phyloP scores from a whole-genome alignment of 495 filamentous ascomycete genomes.

The Penicillium cataractarum region DNA sequence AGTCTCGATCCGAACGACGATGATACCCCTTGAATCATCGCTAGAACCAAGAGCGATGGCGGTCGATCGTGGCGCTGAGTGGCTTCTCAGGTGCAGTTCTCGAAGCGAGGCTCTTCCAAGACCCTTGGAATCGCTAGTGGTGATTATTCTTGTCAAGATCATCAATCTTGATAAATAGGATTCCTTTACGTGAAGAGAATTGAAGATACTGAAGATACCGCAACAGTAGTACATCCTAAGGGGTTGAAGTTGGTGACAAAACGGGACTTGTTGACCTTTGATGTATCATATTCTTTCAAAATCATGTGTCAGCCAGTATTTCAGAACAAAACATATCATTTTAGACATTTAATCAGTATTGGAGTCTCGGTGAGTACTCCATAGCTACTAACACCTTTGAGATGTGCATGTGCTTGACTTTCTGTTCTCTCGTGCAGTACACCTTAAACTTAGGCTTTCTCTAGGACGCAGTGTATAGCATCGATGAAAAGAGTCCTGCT shows the following conservation, averaged over 20 bases:
- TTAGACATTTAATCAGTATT: background rate
- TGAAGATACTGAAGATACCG: background rate
- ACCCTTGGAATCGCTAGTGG: background rate
- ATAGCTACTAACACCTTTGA: background rate
- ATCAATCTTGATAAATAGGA: background rate
- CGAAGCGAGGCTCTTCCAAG: background rate
- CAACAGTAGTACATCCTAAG: background rate
- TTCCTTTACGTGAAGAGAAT: background rate
- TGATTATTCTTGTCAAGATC: background rate
- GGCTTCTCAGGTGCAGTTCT: background rate
- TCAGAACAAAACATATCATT: background rate
- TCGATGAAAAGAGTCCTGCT: background rate
- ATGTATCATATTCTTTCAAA: background rate
- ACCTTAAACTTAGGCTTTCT: background rate
- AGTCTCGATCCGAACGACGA: background rate
- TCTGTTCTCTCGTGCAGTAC: background rate
- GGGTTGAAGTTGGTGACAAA: background rate
- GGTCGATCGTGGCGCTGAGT: slow-evolving; percentile 11
- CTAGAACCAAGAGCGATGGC: background rate
- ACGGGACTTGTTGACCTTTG: background rate
- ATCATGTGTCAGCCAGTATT: background rate
- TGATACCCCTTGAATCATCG: background rate
- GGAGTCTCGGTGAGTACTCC: background rate
- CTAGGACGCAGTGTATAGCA: background rate
- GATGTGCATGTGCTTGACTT: background rate